A percentile compares a stretch with the other conserved stretches of the same genome.
Conservation (phyloP, 495 filamentous ascomycete species). For the Cladorrhinum samala region DNA sequence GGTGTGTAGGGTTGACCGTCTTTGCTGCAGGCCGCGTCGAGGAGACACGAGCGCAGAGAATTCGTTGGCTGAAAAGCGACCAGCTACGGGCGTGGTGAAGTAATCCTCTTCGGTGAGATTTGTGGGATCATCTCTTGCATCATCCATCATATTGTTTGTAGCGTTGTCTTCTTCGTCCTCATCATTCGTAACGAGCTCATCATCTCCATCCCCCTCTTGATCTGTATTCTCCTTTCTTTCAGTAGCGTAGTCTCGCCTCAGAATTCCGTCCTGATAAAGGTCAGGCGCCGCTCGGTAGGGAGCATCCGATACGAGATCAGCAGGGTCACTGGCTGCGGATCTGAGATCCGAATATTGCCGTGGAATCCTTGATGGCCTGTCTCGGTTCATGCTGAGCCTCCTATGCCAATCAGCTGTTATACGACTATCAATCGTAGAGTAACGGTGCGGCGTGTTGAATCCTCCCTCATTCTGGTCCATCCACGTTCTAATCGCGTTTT, state of each 20-base stretch:
- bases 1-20: conserved; percentile 41
- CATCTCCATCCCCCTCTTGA: conserved; percentile 79
- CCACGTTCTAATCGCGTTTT: conserved; percentile 75
- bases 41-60: conserved; percentile 23
- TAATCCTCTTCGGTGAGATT: conserved; percentile 39
- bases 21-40: conserved; percentile 22
- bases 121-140: conserved; percentile 1
- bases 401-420: conserved; percentile 32
- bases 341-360: conserved; percentile 42
- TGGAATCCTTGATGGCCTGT: conserved; percentile 31
- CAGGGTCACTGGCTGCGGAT: conserved; percentile 51
- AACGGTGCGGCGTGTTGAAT: conserved; percentile 51
- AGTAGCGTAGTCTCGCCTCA: conserved; percentile 24
- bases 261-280: conserved; percentile 9
- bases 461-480: conserved; percentile 69
- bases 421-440: conserved; percentile 42
- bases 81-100: conserved; percentile 37
- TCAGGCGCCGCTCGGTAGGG: conserved; percentile 26
- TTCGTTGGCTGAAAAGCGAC: conserved; percentile 22
- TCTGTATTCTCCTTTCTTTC: conserved; percentile 54
- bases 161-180: conserved; percentile 47
- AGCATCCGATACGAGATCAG: conserved; percentile 43
- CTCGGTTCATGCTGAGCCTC: conserved; percentile 38
- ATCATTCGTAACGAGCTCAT: conserved; percentile 78
- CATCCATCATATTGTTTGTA: conserved; percentile 23